Percentiles rank a stretch among this genome's conserved stretches.
Evolutionary conservation across 2,329 filamentous ascomycete species (phyloP).

Genomic region (Sporothrix euskadiensis): DNA sequence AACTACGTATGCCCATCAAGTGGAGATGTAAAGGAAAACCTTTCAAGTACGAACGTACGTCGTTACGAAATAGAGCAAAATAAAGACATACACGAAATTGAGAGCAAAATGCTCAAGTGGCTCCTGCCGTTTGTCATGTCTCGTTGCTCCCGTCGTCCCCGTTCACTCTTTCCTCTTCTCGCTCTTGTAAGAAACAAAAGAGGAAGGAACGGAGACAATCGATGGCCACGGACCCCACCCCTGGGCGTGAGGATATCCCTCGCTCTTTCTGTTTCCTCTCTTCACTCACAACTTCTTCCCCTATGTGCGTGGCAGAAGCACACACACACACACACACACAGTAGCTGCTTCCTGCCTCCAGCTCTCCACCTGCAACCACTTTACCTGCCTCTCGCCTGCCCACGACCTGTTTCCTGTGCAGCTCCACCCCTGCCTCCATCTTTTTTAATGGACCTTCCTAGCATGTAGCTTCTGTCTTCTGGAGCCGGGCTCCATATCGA

Average conservation of each 20-base stretch:
- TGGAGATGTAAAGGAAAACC: neutral
- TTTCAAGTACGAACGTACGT: neutral
- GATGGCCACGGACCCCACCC: neutral
- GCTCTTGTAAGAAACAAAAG: neutral
- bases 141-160: neutral
- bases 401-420: conserved; percentile 10
- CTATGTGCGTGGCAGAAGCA: neutral
- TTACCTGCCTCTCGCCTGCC: neutral
- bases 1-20: neutral
- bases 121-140: neutral
- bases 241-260: conserved; percentile 5
- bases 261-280: neutral
- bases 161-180: neutral
- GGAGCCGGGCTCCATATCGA: conserved; percentile 1
- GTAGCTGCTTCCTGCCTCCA: neutral
- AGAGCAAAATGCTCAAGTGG: too few relatives aligned
- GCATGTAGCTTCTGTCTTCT: conserved; percentile 5
- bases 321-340: neutral
- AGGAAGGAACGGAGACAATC: neutral
- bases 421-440: conserved; percentile 21
- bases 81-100: too few relatives aligned
- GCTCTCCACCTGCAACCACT: conserved; percentile 8
- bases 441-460: conserved; percentile 18
- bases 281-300: neutral
- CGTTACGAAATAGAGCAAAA: neutral